Conservation (phyloP, 306 rosid genomes). For the Spatholobus suberectus region DNA sequence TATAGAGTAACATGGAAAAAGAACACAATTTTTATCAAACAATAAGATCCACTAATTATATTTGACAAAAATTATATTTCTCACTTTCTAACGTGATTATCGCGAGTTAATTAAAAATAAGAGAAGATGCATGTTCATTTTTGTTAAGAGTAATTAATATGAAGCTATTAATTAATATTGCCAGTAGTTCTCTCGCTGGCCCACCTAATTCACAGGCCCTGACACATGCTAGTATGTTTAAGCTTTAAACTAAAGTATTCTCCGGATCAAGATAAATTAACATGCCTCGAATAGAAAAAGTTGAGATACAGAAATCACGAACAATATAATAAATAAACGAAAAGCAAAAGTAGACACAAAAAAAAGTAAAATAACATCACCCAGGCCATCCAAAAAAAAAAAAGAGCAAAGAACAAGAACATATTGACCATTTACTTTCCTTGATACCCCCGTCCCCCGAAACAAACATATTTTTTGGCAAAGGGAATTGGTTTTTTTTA, state of each 20-base stretch:
- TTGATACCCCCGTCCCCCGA: constrained; percentile 6
- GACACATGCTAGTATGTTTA: constrained; percentile 10
- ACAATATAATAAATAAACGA: constrained; percentile 32
- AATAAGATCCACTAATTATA: background rate
- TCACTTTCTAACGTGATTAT: background rate
- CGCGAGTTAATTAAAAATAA: background rate
- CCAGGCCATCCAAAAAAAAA: constrained; percentile 14
- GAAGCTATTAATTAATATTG: background rate
- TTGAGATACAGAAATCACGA: constrained; percentile 28
- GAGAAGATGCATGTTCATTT: background rate
- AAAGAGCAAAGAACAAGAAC: constrained; percentile 8
- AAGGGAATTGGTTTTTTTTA: too few relatives aligned
- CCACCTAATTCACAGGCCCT: background rate
- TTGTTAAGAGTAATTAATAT: background rate
- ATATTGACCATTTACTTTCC: constrained; percentile 51
- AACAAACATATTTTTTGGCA: too few relatives aligned
- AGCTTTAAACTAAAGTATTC: constrained; percentile 24
- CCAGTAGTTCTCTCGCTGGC: constrained; percentile 1
- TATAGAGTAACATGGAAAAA: background rate
- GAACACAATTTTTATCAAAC: background rate
- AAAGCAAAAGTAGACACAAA: constrained; percentile 44
- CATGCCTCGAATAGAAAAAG: constrained; percentile 37
- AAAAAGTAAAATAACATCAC: background rate
- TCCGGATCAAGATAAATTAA: constrained; percentile 21
- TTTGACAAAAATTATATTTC: background rate